Evolutionary conservation across 1,139 yeast genomes (phyloP), one percentile per base, ranked within the genome.

Genomic region (Petasospora fabianii): DNA sequence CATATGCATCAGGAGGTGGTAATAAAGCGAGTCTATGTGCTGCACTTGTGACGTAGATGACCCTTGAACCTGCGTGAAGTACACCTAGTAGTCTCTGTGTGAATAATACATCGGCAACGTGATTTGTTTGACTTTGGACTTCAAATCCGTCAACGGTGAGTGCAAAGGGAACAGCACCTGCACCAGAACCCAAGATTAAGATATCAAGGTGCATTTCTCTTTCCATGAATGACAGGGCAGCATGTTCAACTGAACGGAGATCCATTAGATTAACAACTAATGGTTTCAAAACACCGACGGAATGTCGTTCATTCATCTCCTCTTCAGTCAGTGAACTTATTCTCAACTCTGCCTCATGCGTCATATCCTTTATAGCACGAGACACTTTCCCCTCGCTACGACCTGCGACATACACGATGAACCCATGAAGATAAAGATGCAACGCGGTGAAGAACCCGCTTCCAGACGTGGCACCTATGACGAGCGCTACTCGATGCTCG

Each of bases 381-480:
- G 59, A 56, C 0, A 82, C 80, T 47, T 78, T 71, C n/a, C 65
- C 60, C 32, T 66, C 68, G 48, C 72, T 79, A 47, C 95, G 64
- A 2, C 95, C 92, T 1, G 82, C 85, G 39, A 85, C 65, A 54
- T 86, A 86, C 3, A 86, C 81, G 4, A 71, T 64, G 56, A 75
- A 83, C 0, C 96, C 96, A 54, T 85, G 96, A 38, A 84, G 64
- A 54, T 80, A 84, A 11, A 87, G 68, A 53, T 85, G 94, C 16
- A 85, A 63, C 4, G 75, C 84, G 0, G 94, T 82, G 57, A 67
- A 83, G 69, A 79, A 84, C 5, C 96, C 96, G 17, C 84, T 71
- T 0, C 95, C 95, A 32, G 82, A 71, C 54, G 81, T 84, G 6
- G 88, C 95, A 1, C 95, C 95, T 0, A 94, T 82, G 22, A 86